Conservation (phyloP, 2,329 filamentous ascomycete genomes). For the Monilinia fructicola region DNA sequence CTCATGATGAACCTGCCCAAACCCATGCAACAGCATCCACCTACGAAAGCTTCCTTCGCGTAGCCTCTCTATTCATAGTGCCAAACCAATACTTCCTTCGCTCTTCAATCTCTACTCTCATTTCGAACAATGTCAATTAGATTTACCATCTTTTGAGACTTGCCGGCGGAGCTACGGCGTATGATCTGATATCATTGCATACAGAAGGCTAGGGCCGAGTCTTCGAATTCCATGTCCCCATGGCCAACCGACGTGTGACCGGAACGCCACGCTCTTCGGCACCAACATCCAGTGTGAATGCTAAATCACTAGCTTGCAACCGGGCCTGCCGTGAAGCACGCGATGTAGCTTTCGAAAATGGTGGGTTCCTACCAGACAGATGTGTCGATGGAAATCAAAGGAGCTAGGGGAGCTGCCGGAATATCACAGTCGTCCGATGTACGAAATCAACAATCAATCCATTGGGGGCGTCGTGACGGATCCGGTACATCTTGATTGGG, state of each 20-base stretch:
- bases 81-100: no score
- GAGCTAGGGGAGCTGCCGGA: neutral
- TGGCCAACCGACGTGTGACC: accelerated
- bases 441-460: no score
- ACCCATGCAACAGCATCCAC: no score
- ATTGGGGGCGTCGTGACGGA: no score
- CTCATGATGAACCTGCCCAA: no score
- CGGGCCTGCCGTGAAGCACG: neutral
- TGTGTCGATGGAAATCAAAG: neutral
- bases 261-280: neutral
- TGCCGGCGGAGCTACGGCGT: neutral
- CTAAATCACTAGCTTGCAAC: neutral
- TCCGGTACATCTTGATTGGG: neutral
- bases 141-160: neutral
- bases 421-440: no score
- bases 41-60: no score
- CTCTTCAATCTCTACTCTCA: no score
- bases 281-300: neutral
- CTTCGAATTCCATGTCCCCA: neutral
- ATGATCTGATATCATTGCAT: neutral
- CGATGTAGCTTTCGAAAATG: neutral
- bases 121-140: neutral
- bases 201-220: neutral
- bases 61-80: no score
- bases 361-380: neutral